Base-by-base conservation (phyloP, 129 eudicot species). In the Ambrosia artemisiifolia region DNA sequence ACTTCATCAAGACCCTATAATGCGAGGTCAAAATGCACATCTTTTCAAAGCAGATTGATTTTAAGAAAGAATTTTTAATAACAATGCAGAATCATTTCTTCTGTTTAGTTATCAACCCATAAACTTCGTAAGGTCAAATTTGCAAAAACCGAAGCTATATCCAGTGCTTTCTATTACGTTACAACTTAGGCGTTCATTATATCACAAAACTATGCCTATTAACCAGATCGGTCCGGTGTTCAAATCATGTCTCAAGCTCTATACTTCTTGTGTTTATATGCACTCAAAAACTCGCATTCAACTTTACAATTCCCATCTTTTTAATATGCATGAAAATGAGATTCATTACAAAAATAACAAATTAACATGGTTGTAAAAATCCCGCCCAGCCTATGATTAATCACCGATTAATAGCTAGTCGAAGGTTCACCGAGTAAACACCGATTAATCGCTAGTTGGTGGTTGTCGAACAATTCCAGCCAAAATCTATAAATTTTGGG, bases 31-130 rank as follows among this genome's bases (percentile, higher is more conserved):
- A 78, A 90, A 88, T 67, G 90, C 67, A 50, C 85, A 72, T 71
- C 69, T 73, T 1, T 88, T 85, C 75, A 85, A 74, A 48, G 90
- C 90, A 13, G 88, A 85, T 28, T 83, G 95, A 73, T 88, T 88
- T 79, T 74, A 78, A 4, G 69, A 75, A 51, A 88, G 90, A 35
- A 78, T 88, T 46, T 79, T 81, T 47, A 88, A 86, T 63, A 75
- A 83, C 35, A 81, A 81, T 66, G 62, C 75, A 11, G 84, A 78
- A 42, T 77, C 83, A 35, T n/a, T 87, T 56, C 35, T 84, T 7
- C 86, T 86, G 6, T 87, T 87, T 40, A 88, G 88, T n/a, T 61
- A 72, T 77, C 85, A 85, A 19, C 88, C 88, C 18, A 67, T 84
- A 42, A 86, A 75, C 64, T 83, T 88, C 46, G 85, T 81, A 6